Conservation (phyloP, 1,284 basidiomycete genomes). For the Ceratorhiza oryzae-sativae region DNA sequence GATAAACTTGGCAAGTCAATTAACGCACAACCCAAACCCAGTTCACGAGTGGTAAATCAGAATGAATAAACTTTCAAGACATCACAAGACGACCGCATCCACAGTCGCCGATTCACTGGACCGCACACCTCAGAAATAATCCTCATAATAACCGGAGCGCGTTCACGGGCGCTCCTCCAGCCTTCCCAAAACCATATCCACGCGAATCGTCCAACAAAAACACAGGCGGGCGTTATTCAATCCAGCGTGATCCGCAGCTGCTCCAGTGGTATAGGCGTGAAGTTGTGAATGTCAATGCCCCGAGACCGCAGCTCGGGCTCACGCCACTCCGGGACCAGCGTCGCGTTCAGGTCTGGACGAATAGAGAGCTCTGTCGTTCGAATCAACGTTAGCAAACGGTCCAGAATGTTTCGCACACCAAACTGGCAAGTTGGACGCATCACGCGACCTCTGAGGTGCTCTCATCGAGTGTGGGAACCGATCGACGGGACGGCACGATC, state of each 20-base stretch:
- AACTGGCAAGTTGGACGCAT: slow-evolving; percentile 13
- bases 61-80: slow-evolving; percentile 34
- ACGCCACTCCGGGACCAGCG: slow-evolving; percentile 88
- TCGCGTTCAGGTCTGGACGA: slow-evolving; percentile 90
- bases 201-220: background rate
- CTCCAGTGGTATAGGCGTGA: slow-evolving; percentile 93
- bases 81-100: slow-evolving; percentile 31
- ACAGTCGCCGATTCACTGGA: slow-evolving; percentile 25
- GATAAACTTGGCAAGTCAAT: slow-evolving; percentile 32
- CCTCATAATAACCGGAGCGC: slow-evolving; percentile 6
- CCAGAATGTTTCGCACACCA: background rate
- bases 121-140: slow-evolving; percentile 21
- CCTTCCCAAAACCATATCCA: slow-evolving; percentile 32
- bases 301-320: slow-evolving; percentile 87
- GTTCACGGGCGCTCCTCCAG: slow-evolving; percentile 10
- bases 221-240: slow-evolving; percentile 54
- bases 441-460: background rate
- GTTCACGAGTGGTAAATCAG: slow-evolving; percentile 37
- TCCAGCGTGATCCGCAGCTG: slow-evolving; percentile 90
- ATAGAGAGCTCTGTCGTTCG: slow-evolving; percentile 84
- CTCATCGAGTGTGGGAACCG: slow-evolving; percentile 34
- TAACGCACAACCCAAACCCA: slow-evolving; percentile 28
- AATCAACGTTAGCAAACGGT: slow-evolving; percentile 15
- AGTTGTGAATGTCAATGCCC: slow-evolving; percentile 88
- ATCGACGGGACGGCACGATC: slow-evolving; percentile 13